These are phyloP conservation scores for Pseudogymnoascus sp. DNA, from an alignment of 2,329 filamentous ascomycete genomes.

Conservation along the genomic window DNA sequence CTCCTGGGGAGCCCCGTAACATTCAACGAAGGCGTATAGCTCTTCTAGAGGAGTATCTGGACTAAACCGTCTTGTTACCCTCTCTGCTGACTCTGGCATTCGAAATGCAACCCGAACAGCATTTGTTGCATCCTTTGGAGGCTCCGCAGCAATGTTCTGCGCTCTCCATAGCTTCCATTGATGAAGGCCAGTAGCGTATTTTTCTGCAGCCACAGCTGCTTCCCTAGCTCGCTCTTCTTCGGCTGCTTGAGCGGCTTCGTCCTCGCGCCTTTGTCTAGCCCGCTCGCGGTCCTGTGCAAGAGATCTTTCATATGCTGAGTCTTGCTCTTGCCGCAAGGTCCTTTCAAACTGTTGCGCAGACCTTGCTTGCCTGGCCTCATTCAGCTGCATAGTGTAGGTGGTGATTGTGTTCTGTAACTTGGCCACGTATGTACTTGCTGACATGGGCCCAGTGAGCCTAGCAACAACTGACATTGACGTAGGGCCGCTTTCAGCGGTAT, in stretches of 20 bases:
- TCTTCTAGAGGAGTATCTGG: slow-evolving; percentile 70
- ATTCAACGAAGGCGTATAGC: slow-evolving; percentile 93
- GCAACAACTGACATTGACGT: slow-evolving; percentile 87
- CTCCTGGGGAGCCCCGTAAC: slow-evolving; percentile 40
- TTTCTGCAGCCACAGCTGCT: slow-evolving; percentile 49
- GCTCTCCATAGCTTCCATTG: slow-evolving; percentile 81
- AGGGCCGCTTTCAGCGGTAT: slow-evolving; percentile 75
- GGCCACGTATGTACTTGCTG: slow-evolving; percentile 61
- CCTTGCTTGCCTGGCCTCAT: slow-evolving; percentile 64
- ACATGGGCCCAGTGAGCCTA: slow-evolving; percentile 64
- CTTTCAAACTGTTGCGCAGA: slow-evolving; percentile 75
- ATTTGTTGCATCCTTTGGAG: slow-evolving; percentile 53
- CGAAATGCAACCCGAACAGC: slow-evolving; percentile 63
- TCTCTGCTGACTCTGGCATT: slow-evolving; percentile 56
- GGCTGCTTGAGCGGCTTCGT: slow-evolving; percentile 60
- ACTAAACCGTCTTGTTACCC: slow-evolving; percentile 69
- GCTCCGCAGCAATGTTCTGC: slow-evolving; percentile 58
- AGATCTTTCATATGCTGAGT: slow-evolving; percentile 87
- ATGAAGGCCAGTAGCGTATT: slow-evolving; percentile 40
- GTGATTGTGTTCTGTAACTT: slow-evolving; percentile 67
- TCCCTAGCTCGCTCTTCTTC: slow-evolving; percentile 54
- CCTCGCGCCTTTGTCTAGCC: slow-evolving; percentile 66
- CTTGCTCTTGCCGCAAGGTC: slow-evolving; percentile 76
- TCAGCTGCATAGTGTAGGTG: slow-evolving; percentile 68
- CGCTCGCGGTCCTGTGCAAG: slow-evolving; percentile 82